Conservation (phyloP, 805 yeast species). For the Ogataea trehalophila region DNA sequence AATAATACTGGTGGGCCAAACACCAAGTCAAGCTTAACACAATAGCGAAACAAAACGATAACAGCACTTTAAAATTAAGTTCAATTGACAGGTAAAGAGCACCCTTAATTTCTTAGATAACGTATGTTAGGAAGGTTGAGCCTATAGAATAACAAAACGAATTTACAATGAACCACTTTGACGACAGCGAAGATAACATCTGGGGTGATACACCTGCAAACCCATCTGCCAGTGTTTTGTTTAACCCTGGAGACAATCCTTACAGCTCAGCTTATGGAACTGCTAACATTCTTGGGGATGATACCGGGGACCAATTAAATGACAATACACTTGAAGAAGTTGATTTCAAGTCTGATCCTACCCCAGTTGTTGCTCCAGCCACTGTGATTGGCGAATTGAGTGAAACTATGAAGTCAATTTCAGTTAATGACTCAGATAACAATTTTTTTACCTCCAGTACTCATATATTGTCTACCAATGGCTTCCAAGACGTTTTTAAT, state of each 20-base stretch:
- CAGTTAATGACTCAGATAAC: conserved; percentile 5
- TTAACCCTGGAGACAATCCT: conserved; percentile 20
- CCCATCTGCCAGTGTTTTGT: conserved; percentile 23
- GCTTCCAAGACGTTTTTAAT: neutral
- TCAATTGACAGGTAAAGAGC: too few relatives aligned
- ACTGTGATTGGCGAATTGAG: conserved; percentile 11
- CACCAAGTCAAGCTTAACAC: too few relatives aligned
- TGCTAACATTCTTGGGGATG: conserved; percentile 2
- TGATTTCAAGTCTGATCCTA: conserved; percentile 17
- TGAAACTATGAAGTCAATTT: conserved; percentile 20
- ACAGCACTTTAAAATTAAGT: too few relatives aligned
- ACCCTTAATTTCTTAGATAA: too few relatives aligned
- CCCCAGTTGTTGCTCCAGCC: conserved; percentile 1
- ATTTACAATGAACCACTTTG: conserved; percentile 20
- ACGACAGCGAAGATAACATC: conserved; percentile 22
- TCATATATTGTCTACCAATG: neutral
- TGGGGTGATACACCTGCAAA: conserved; percentile 57
- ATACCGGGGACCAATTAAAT: conserved; percentile 11
- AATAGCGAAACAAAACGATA: too few relatives aligned
- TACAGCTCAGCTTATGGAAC: conserved; percentile 14
- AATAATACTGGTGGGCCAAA: too few relatives aligned
- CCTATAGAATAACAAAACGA: too few relatives aligned
- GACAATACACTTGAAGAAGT: conserved; percentile 20
- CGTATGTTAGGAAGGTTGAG: too few relatives aligned
- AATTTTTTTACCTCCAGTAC: neutral